Evolutionary conservation across 2,329 filamentous ascomycete genomes (phyloP), one percentile per base, ranked within the genome.

Genomic region (Zarea fungicola): DNA sequence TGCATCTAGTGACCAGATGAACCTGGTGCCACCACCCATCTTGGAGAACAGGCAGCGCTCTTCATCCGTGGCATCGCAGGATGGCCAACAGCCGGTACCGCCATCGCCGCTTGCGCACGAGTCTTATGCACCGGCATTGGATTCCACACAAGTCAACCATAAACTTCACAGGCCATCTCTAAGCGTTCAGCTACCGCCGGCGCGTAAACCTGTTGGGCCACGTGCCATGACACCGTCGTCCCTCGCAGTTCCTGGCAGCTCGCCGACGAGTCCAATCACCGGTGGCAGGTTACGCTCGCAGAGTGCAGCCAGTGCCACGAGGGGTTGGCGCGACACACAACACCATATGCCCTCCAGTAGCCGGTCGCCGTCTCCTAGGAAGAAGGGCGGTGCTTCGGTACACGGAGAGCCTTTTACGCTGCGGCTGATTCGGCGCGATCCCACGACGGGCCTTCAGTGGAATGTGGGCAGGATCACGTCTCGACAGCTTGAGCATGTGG

Each of bases 341-440:
- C 32, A 22, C 1, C 31, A 28, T n/a, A n/a, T n/a, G n/a, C n/a
- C n/a, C 43, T 48, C 11, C 31, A 16, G 22, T 5, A 55, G 55
- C 23, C 60, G 64, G n/a, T 68, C 70, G 0, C 63, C 65, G 0
- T 73, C 70, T 1, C 71, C 70, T 3, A 60, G 54, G 21, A 70
- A 67, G 45, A 60, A 55, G 40, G 62, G 55, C 29, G 57, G 56
- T 2, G 56, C 58, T 19, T 52, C 50, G n/a, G 25, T 44, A 3
- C 63, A 67, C 43, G 63, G 68, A 40, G 63, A 66, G 0, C 72
- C 76, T 0, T 81, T 80, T 54, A 75, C 72, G 2, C 66, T 83
- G 13, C 84, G 81, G 0, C 65, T 91, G 13, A 89, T 90, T 57
- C 82, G 87, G n/a, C 79, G 86, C 54, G 84, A 90, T 61, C 84